These are phyloP conservation scores for Tuber indicum DNA, from an alignment of 495 filamentous ascomycete species.

Conservation along the genomic window DNA sequence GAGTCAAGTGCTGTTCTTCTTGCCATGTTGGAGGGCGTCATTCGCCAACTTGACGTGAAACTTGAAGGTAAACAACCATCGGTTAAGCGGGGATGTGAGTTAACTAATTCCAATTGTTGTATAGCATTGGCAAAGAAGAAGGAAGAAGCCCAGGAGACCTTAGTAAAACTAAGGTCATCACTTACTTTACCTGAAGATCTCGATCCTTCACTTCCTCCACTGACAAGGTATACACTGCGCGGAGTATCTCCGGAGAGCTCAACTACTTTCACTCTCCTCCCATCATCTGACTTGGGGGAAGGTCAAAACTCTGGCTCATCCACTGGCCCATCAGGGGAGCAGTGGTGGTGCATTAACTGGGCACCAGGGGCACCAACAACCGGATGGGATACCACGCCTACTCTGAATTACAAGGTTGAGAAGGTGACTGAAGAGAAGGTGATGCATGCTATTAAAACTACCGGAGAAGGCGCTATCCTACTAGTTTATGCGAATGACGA, in stretches of 20 bases:
- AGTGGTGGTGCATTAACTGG: constrained; percentile 45
- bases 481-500: constrained; percentile 44
- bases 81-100: not conserved
- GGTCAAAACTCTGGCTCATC: constrained; percentile 20
- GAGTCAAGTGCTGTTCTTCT: not conserved
- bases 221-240: constrained; percentile 34
- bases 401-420: constrained; percentile 28
- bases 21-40: constrained; percentile 29
- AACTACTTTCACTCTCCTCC: constrained; percentile 29
- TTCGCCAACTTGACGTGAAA: constrained; percentile 35
- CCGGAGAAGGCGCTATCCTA: constrained; percentile 38
- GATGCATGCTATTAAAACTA: constrained; percentile 40
- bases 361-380: constrained; percentile 23
- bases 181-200: constrained; percentile 36
- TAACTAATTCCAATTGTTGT: not conserved
- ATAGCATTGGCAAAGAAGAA: constrained; percentile 12
- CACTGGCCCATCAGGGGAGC: constrained; percentile 26
- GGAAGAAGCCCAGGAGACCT: constrained; percentile 28
- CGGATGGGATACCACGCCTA: constrained; percentile 36
- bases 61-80: constrained; percentile 25
- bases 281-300: constrained; percentile 29
- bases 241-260: constrained; percentile 32
- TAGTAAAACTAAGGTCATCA: constrained; percentile 28
- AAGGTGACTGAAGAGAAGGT: constrained; percentile 44
- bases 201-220: constrained; percentile 19